Conservation (phyloP, 2,329 filamentous ascomycete genomes). For the Hymenotorrendiella dingleyae region DNA sequence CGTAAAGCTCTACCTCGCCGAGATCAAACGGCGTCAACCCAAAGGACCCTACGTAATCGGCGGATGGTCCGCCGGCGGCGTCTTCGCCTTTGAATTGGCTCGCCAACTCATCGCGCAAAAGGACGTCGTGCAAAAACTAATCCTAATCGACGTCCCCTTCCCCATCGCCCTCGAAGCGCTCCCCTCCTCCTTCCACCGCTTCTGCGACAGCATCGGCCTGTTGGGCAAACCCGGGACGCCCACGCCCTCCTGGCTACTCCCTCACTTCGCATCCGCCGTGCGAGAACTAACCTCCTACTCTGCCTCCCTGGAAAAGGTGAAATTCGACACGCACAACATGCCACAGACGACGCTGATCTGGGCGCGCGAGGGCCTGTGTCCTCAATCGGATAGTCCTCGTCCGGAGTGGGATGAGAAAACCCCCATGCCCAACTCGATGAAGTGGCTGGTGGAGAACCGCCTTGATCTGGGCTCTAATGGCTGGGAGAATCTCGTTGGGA, state of each 20-base stretch:
- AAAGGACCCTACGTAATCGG: conserved; percentile 59
- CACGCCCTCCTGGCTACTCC: neutral
- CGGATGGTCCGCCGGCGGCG: conserved; percentile 69
- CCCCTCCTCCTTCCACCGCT: conserved; percentile 35
- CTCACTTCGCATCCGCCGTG: neutral
- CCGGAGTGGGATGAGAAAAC: neutral
- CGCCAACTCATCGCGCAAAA: conserved; percentile 50
- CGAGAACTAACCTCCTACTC: neutral
- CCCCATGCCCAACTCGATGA: neutral
- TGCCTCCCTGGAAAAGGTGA: too few species aligned
- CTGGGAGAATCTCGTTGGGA: neutral
- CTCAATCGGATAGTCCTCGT: too few species aligned
- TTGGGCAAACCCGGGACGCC: conserved; percentile 49
- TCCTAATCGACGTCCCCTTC: neutral
- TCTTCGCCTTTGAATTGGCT: conserved; percentile 61
- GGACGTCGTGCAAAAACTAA: conserved; percentile 38
- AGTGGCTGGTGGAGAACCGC: neutral
- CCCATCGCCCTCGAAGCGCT: neutral
- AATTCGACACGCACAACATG: neutral
- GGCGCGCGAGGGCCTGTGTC: neutral
- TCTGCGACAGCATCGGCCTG: conserved; percentile 65
- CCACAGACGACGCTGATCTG: neutral
- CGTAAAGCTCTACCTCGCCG: conserved; percentile 56
- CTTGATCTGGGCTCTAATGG: neutral
- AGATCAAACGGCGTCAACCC: conserved; percentile 65